A percentile compares a stretch with the other conserved stretches of the same genome.
Conservation (phyloP, 352 stramenopile species). For the Phytophthora pinifolia region DNA sequence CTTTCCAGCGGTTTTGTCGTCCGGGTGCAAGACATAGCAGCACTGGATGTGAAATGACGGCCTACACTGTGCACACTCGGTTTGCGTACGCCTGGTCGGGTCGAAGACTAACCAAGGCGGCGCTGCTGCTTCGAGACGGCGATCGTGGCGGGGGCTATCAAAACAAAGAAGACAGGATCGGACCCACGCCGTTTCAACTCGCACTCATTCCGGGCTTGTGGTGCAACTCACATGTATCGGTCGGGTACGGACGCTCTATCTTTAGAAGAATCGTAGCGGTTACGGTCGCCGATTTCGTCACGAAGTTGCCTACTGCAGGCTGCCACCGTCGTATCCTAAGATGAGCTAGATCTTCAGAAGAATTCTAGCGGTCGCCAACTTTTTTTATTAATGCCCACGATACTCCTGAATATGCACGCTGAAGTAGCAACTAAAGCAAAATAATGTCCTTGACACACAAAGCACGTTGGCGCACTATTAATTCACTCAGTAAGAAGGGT, state of each 20-base stretch:
- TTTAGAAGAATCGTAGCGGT: too few species aligned
- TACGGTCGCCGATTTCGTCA: too few species aligned
- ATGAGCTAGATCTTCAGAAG: too few species aligned
- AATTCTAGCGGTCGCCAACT: too few species aligned
- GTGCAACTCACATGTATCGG: constrained; percentile 2
- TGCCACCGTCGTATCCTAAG: too few species aligned
- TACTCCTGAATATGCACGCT: constrained; percentile 11
- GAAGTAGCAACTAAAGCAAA: too few species aligned
- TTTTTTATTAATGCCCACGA: too few species aligned
- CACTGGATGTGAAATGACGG: neutral
- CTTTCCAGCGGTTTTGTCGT: constrained; percentile 3
- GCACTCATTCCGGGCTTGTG: constrained; percentile 1
- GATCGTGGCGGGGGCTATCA: constrained; percentile 2
- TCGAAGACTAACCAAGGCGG: constrained; percentile 11
- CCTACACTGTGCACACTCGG: neutral
- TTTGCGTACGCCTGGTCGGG: neutral
- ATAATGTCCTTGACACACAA: too few species aligned
- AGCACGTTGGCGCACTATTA: too few species aligned
- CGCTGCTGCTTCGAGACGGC: neutral
- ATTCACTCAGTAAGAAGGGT: too few species aligned
- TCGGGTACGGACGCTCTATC: constrained; percentile 10
- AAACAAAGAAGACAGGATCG: neutral
- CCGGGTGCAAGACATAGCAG: constrained; percentile 3
- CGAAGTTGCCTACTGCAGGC: too few species aligned
- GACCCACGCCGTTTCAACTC: constrained; percentile 6